phyloP scores from a whole-genome alignment of 148 eudicot genomes.

The Suaeda aralocaspica region DNA sequence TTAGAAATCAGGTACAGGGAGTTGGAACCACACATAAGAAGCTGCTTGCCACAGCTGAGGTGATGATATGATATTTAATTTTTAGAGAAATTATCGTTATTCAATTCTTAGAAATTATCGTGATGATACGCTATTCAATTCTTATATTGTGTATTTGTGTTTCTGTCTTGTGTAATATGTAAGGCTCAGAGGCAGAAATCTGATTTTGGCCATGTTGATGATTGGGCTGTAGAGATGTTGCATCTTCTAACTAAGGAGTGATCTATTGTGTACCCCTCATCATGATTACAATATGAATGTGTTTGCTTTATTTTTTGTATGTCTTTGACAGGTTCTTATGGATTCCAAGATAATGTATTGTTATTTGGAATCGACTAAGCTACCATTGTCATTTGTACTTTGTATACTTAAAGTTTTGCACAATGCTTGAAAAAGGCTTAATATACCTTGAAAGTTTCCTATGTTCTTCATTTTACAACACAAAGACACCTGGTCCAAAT shows the following conservation, averaged over 20 bases:
- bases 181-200: conserved; percentile 86
- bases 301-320: neutral
- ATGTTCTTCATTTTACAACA: too few species aligned
- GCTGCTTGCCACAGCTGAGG: too few species aligned
- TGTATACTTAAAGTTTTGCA: neutral
- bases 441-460: neutral
- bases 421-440: neutral
- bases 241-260: conserved; percentile 53
- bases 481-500: neutral
- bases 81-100: too few species aligned
- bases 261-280: neutral
- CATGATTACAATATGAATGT: neutral
- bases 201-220: conserved; percentile 40
- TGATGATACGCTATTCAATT: too few species aligned
- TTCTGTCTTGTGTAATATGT: conserved; percentile 63
- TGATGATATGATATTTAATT: too few species aligned
- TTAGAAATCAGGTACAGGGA: too few species aligned
- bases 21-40: too few species aligned
- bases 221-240: conserved; percentile 67
- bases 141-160: conserved; percentile 75
- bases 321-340: too few species aligned
- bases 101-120: too few species aligned
- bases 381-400: neutral
- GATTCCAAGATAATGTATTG: too few species aligned
- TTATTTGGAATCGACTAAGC: neutral